Base-by-base conservation (phyloP, 768 basidiomycete species). In the Leucosporidium yakuticum region DNA sequence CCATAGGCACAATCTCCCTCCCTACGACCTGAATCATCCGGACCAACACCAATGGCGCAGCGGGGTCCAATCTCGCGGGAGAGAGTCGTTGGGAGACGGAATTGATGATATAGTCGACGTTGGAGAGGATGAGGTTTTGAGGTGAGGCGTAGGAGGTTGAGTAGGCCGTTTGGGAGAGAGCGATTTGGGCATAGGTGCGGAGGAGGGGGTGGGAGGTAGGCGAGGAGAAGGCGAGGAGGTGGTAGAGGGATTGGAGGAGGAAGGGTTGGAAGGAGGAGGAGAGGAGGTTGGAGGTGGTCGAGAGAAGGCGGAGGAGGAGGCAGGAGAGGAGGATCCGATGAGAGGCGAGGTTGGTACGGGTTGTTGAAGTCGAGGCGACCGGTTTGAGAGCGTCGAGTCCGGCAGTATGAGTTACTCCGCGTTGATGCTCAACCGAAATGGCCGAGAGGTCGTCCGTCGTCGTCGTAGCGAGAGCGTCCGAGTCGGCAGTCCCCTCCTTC, bases 101-200 rank as follows among this genome's bases (percentile, higher is more conserved):
- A 73, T 97, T 92, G 64, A 99, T 85, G 14, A 91, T 88, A 76
- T 99, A 98, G 79, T 99, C 95, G 73, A 95, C 95, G 78, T 99
- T 96, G 27, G 94, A 88, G 49, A 97, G 83, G 8, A 99, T 82
- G 32, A 98, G 82, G 75, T 94, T 94, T 54, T 87, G 85, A 0
- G 90, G 84, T 5, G 91, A 89, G n/a, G 93, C 91, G 74, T 92
- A 94, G 6, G 88, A 91, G 4, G 88, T 86, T 62, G 85, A 82
- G n/a, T 82, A 80, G 11, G 92, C 83, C 44, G 95, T 83, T 67
- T 83, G 86, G 67, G 84, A 78, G 63, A 99, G 82, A 2, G 91
- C 82, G 7, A 87, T 85, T 14, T 87, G 80, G 2, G 88, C 94
- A n/a, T 89, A 88, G 2, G 85, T 81, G 11, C 88, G 86, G 11